Evolutionary conservation across 257 asterid genomes (phyloP).

Genomic region (Echites panduratus): DNA sequence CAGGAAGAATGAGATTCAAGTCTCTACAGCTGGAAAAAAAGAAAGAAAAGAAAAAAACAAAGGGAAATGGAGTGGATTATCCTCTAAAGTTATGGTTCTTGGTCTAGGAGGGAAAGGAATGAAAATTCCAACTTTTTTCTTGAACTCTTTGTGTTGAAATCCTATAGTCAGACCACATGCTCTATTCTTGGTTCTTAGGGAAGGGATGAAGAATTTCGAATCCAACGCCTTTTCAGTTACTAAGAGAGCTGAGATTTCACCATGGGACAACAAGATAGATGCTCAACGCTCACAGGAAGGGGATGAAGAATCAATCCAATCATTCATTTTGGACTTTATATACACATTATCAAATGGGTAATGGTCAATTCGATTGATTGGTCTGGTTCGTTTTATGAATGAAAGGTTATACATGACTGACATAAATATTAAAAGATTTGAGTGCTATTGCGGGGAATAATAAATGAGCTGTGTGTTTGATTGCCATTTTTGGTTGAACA

Average conservation of each 20-base stretch:
- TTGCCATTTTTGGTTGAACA: not conserved
- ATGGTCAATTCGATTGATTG: too few species aligned
- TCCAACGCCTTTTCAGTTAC: too few species aligned
- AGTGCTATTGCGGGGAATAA: not conserved
- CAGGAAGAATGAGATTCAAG: not conserved
- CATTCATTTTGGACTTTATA: too few species aligned
- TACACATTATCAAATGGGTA: not conserved
- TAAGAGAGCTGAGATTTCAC: too few species aligned
- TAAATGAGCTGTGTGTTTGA: not conserved
- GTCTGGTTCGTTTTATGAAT: too few species aligned
- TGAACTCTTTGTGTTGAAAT: too few species aligned
- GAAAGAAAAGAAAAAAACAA: not conserved
- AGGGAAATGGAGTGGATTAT: not conserved
- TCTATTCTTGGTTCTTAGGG: too few species aligned
- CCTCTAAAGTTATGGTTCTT: slow-evolving; percentile 1
- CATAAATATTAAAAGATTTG: not conserved
- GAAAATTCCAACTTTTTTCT: not conserved
- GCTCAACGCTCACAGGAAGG: not conserved
- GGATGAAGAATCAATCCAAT: too few species aligned
- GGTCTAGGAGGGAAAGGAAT: not conserved
- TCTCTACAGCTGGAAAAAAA: not conserved
- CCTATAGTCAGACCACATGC: too few species aligned
- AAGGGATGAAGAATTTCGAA: too few species aligned
- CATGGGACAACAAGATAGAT: not conserved
- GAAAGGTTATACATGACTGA: too few species aligned